Evolutionary conservation across 257 asterid genomes (phyloP), one percentile per base, ranked within the genome.

Genomic region (Verbena officinalis): DNA sequence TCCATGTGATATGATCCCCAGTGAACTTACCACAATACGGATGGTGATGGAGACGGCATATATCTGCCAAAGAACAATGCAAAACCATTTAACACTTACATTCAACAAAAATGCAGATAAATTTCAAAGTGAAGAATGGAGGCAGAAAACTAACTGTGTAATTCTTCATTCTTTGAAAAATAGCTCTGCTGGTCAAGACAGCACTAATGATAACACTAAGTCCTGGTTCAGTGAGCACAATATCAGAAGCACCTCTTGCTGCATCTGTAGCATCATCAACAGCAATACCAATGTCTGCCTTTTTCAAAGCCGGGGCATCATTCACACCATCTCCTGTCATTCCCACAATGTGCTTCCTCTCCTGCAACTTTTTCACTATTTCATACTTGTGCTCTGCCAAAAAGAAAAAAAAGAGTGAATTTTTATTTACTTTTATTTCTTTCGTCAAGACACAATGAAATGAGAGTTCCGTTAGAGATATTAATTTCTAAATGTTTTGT

Each of bases 241-340:
- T 91, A 55, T 91, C 98, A 4, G 98, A 91, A 48, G 98, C 98
- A 38, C 98, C 55, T 69, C 98, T 73, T 3, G 98, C 98, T 20
- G 98, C 98, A 68, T 91, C 98, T 0, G 98, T 91, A 60, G 95
- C 95, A 84, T 91, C 98, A 61, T 88, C 96, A 65, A 91, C 98
- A 4, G 98, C 98, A 55, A 91, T 91, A 39, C 98, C 98, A 44
- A 91, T 91, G 51, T 91, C 98, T 4, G 98, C 98, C 83, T 88
- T 88, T 86, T 91, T 91, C 23, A 91, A 73, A 60, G 98, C 98
- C 20, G 98, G 98, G 22, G 98, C 96, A 56, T 91, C 98, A 27
- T 91, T 91, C 15, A 91, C 98, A 36, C 98, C 98, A 74, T 91
- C 98, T 23, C 98, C 98, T 0, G 98, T 91, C 98, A 91, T 91